Evolutionary conservation across 768 basidiomycete species (phyloP), one percentile per base, ranked within the genome.

Genomic region (Daedalea quercina): DNA sequence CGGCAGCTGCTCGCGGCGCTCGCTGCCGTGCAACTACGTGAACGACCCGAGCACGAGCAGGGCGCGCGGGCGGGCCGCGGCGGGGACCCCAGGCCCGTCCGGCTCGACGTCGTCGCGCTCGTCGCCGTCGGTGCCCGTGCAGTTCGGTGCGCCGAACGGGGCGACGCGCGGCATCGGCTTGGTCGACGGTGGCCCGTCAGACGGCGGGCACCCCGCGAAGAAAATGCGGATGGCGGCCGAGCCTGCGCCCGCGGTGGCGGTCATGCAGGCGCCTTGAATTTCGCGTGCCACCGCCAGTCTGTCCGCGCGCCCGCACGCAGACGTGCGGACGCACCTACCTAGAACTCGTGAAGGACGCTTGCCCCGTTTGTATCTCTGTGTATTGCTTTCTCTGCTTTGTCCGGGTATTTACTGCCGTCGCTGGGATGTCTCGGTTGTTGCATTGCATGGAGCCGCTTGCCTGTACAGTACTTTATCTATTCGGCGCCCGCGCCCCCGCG

Each of bases 1-100:
- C 65, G 82, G 85, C 50, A 90, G 88, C 69, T 92, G 90, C 67
- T 80, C 84, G 54, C 85, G 87, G 55, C 75, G 90, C 58, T 78
- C 79, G 41, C 74, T 91, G 64, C 74, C 78, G 42, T 92, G 90
- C 73, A 87, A 83, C 66, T 92, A 91, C 69, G 84, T 85, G 40
- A 86, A 90, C 62, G 87, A 89, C 58, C 71, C 69, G 37, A 53
- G 41, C n/a, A 57, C 58, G 53, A 51, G 58, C 46, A 60, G 62
- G 12, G 59, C 59, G 45, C 51, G 59, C 46, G 59, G 61, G 47
- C 54, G 45, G 50, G 47, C 46, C 53, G 50, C 55, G 49, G 31
- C 53, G 48, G 34, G 51, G 42, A 35, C 58, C 49, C 59, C 65
- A 15, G 60, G 55, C 42, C 53, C 41, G n/a, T 64, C 66, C 9